Base-by-base conservation (phyloP, 1,139 yeast species). In the Nakaseomyces bracarensis region DNA sequence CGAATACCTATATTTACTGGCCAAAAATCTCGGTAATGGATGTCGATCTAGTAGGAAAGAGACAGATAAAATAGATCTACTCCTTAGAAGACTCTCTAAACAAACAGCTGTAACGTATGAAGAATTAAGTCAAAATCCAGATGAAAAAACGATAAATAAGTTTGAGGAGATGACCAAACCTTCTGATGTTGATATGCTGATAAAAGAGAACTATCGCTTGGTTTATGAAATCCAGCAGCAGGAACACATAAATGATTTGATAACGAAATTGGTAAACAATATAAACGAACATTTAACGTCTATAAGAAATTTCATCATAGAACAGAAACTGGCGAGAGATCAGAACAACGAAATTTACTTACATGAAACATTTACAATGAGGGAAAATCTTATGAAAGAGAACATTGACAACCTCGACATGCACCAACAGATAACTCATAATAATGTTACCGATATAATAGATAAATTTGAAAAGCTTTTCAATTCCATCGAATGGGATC, bases 151-250 rank as follows among this genome's bases (percentile, higher is more conserved):
- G 1, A 13, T 13, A n/a, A 11, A 33, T n/a, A 21, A 20, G 4
- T 33, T n/a, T 36, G 42, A 45, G 4, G 31, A 39, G 14, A 13
- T 47, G 19, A 34, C 47, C 14, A 34, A 31, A 18, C 48, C 50
- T 5, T 33, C 47, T 40, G 25, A 26, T 11, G n/a, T 21, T 13
- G 36, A 33, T 20, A 4, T 6, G 4, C 43, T 60, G 19, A 47
- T 55, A 3, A 40, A 42, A 27, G 61, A 56, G 34, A 60, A 60
- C 36, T 58, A 54, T 40, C 39, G 45, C 14, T 39, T 58, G 5
- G 40, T 60, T 5, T 55, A 57, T 37, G 51, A 54, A 34, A 58
- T 60, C 26, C 57, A 60, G 42, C 53, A 56, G 28, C 57, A 57
- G 35, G 61, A 57, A 36, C 59, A 55, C 40, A 42, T 58, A 23